Percentiles rank a stretch among this genome's conserved stretches.
Conservation (phyloP, 345 rosid species). For the Gynandropsis gynandra region DNA sequence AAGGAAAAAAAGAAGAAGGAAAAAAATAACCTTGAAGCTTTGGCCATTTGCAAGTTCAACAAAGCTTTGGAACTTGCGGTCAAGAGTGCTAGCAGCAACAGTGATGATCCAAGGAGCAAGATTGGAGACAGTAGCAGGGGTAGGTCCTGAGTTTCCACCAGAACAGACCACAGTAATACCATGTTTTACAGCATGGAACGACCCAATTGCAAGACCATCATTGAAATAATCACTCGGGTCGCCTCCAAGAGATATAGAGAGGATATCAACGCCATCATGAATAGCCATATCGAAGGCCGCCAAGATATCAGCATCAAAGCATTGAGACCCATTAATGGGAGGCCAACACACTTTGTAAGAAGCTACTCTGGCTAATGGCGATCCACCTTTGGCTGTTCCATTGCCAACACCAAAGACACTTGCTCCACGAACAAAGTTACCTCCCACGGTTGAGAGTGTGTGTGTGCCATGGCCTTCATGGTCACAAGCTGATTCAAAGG, state of each 20-base stretch:
- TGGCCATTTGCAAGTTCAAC: conserved; percentile 37
- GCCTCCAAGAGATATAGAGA: conserved; percentile 31
- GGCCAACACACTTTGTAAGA: conserved; percentile 41
- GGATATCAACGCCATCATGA: conserved; percentile 33
- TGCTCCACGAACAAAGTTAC: conserved; percentile 28
- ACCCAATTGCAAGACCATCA: conserved; percentile 14
- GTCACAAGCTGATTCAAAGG: conserved; percentile 27
- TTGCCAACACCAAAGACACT: conserved; percentile 15
- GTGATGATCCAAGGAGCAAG: conserved; percentile 56
- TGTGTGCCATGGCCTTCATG: conserved; percentile 31
- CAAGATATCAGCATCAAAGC: conserved; percentile 36
- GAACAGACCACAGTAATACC: conserved; percentile 18
- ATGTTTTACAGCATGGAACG: conserved; percentile 17
- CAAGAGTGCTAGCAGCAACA: conserved; percentile 54
- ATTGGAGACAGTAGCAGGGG: conserved; percentile 32
- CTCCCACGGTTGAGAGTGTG: conserved; percentile 38
- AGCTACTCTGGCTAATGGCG: conserved; percentile 38
- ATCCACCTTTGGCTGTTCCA: conserved; percentile 36
- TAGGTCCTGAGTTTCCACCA: conserved; percentile 42
- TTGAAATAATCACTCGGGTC: conserved; percentile 4
- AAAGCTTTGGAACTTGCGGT: conserved; percentile 34
- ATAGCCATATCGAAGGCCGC: conserved; percentile 36
- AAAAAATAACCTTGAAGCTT: no score
- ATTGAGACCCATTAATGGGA: conserved; percentile 2
- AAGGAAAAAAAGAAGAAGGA: no score